These are phyloP conservation scores for Wickerhamomyces bovis DNA, from an alignment of 805 yeast species.

Conservation along the genomic window DNA sequence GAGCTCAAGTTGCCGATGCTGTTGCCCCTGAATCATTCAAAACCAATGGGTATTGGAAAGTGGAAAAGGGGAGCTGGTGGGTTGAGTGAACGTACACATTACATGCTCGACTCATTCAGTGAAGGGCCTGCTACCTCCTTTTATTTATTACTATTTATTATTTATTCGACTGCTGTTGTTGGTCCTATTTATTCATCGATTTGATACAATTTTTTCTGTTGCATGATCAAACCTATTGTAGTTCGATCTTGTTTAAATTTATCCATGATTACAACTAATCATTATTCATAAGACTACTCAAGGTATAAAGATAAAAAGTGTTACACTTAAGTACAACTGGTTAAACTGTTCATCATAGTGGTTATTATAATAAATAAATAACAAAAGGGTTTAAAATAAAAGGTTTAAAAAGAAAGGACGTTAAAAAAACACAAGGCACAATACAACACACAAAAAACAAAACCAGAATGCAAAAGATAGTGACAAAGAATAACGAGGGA, in stretches of 20 bases:
- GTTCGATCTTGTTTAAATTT: too few species aligned
- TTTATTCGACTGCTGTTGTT: conserved; percentile 4
- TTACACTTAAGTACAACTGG: not conserved
- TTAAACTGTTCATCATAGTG: not conserved
- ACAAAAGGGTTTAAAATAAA: not conserved
- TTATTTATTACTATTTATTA: conserved; percentile 5
- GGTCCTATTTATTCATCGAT: conserved; percentile 4
- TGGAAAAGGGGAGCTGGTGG: conserved; percentile 26
- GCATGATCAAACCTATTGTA: too few species aligned
- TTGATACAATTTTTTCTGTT: not conserved
- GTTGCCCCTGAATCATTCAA: conserved; percentile 74
- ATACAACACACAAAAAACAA: not conserved
- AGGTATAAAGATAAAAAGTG: not conserved
- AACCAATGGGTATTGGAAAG: conserved; percentile 46
- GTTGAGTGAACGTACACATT: not conserved
- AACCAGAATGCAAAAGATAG: not conserved
- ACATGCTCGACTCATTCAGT: not conserved
- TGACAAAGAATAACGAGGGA: not conserved
- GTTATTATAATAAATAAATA: too few species aligned
- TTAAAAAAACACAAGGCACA: not conserved
- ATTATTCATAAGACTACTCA: not conserved
- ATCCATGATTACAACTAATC: not conserved
- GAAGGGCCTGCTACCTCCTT: not conserved
- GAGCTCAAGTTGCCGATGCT: conserved; percentile 63
- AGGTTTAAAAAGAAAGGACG: not conserved